These are phyloP conservation scores for Polyporus tsugae DNA, from an alignment of 1,284 basidiomycete species.

Conservation along the genomic window DNA sequence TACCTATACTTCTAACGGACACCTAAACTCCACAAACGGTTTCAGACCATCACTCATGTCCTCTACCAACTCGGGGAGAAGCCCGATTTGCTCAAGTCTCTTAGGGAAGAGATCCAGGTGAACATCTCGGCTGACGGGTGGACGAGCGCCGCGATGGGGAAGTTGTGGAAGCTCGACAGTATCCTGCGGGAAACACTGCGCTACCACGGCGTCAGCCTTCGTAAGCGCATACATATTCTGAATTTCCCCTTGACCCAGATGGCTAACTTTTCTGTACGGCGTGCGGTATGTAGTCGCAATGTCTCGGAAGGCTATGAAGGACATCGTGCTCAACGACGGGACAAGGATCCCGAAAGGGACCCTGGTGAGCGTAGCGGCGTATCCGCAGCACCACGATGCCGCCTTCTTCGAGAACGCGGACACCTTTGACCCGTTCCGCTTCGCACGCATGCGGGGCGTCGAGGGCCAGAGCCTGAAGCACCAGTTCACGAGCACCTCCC, in stretches of 20 bases:
- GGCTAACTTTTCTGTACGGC: not conserved
- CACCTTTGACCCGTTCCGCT: constrained; percentile 16
- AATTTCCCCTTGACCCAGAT: no score
- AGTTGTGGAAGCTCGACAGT: constrained; percentile 59
- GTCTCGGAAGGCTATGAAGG: constrained; percentile 47
- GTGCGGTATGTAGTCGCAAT: constrained; percentile 22
- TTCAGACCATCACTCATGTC: constrained; percentile 46
- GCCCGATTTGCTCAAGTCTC: constrained; percentile 48
- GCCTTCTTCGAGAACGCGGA: constrained; percentile 17
- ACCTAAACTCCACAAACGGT: not conserved
- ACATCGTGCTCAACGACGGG: constrained; percentile 52
- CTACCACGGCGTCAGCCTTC: constrained; percentile 39
- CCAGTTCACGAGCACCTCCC: constrained; percentile 35
- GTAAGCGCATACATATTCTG: constrained; percentile 17
- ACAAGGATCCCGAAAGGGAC: constrained; percentile 48
- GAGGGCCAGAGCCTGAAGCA: constrained; percentile 32
- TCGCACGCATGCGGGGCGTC: constrained; percentile 23
- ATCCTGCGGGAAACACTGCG: constrained; percentile 58
- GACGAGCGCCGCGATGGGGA: constrained; percentile 52
- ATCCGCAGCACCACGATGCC: constrained; percentile 24
- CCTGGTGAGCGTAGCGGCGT: constrained; percentile 1
- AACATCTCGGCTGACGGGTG: constrained; percentile 51
- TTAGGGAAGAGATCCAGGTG: constrained; percentile 54
- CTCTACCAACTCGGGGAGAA: constrained; percentile 51
- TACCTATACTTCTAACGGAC: not conserved